phyloP scores from a whole-genome alignment of 768 basidiomycete genomes.

The Amanita rubescens region DNA sequence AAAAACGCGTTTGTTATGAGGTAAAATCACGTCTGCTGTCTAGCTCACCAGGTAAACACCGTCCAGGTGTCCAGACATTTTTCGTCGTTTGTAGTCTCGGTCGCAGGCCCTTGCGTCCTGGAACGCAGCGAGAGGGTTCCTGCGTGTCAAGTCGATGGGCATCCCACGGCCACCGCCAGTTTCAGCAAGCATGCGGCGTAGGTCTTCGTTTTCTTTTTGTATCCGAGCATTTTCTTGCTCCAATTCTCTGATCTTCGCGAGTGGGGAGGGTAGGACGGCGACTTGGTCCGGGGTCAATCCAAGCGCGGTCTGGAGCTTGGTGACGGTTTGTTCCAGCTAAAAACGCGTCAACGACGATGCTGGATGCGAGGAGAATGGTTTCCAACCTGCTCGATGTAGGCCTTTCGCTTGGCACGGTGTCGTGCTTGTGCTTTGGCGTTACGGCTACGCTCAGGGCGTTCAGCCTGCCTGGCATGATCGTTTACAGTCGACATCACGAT shows the following conservation, averaged over 20 bases:
- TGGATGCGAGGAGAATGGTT: not conserved
- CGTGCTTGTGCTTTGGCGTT: constrained; percentile 85
- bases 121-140: constrained; percentile 38
- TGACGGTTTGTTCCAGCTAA: constrained; percentile 81
- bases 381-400: constrained; percentile 82
- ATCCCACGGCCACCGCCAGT: constrained; percentile 27
- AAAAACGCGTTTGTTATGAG: constrained; percentile 3
- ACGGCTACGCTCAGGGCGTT: constrained; percentile 78
- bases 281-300: constrained; percentile 72
- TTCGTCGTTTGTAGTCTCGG: constrained; percentile 57
- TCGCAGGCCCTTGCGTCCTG: constrained; percentile 44
- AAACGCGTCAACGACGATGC: constrained; percentile 1
- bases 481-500: constrained; percentile 53
- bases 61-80: constrained; percentile 41
- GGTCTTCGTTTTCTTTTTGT: constrained; percentile 65
- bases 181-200: constrained; percentile 59
- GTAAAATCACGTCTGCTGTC: not conserved
- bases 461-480: constrained; percentile 46
- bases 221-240: constrained; percentile 73
- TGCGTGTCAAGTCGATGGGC: constrained; percentile 37
- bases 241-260: constrained; percentile 72
- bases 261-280: constrained; percentile 61
- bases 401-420: constrained; percentile 88
- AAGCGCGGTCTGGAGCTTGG: constrained; percentile 71
- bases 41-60: constrained; percentile 46